Conservation (phyloP, 2,329 filamentous ascomycete genomes). For the Pseudogymnoascus sp. region DNA sequence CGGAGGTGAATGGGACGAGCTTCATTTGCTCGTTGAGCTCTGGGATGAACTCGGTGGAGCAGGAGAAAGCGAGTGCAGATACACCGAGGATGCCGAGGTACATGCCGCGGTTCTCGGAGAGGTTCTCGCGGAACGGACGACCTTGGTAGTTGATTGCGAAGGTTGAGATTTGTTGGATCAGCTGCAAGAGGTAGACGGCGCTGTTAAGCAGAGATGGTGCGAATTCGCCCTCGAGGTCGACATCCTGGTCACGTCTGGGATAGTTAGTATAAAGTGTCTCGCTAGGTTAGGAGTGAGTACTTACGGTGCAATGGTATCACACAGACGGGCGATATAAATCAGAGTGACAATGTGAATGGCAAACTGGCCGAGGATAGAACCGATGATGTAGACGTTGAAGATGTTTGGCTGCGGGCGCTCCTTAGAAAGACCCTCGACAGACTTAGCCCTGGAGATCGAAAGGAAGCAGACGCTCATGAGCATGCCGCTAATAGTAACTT, state of each 20-base stretch:
- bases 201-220: slow-evolving; percentile 89
- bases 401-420: slow-evolving; percentile 97
- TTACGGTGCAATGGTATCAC: slow-evolving; percentile 78
- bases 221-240: slow-evolving; percentile 94
- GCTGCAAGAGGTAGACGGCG: slow-evolving; percentile 90
- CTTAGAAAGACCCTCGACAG: slow-evolving; percentile 91
- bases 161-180: slow-evolving; percentile 98
- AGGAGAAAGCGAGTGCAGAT: slow-evolving; percentile 83
- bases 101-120: slow-evolving; percentile 95
- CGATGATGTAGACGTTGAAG: slow-evolving; percentile 98
- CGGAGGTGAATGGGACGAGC: slow-evolving; percentile 78
- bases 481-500: slow-evolving; percentile 98
- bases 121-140: slow-evolving; percentile 90
- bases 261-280: slow-evolving; percentile 20
- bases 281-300: slow-evolving; percentile 30
- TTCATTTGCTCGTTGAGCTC: slow-evolving; percentile 92
- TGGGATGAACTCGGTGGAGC: slow-evolving; percentile 89
- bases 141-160: slow-evolving; percentile 99
- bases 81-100: slow-evolving; percentile 93
- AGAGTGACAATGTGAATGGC: slow-evolving; percentile 90
- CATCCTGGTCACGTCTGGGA: slow-evolving; percentile 46
- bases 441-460: slow-evolving; percentile 94
- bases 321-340: slow-evolving; percentile 87
- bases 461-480: slow-evolving; percentile 99
- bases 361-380: slow-evolving; percentile 94